A percentile compares a stretch with the other conserved stretches of the same genome.
These are phyloP conservation scores for Microthlaspi erraticum DNA, from an alignment of 345 rosid species.

Conservation along the genomic window DNA sequence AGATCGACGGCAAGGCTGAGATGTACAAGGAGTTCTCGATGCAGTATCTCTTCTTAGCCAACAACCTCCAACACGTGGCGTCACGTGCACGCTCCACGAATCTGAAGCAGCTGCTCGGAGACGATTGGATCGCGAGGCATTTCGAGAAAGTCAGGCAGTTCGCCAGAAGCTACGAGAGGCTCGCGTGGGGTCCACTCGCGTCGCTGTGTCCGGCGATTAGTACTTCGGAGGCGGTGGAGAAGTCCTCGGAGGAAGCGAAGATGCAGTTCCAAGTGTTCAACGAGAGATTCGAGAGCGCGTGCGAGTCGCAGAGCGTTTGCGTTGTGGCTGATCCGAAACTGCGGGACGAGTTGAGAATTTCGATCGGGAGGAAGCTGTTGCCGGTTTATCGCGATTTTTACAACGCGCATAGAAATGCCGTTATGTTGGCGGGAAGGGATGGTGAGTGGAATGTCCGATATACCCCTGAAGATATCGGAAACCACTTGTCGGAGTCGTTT, in stretches of 20 bases:
- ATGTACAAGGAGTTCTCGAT: constrained; percentile 57
- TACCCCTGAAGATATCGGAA: constrained; percentile 69
- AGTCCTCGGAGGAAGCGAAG: constrained; percentile 48
- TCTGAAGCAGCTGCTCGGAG: constrained; percentile 57
- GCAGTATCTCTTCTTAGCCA: constrained; percentile 71
- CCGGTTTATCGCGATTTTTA: constrained; percentile 61
- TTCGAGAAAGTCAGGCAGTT: constrained; percentile 59
- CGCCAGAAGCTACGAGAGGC: constrained; percentile 56
- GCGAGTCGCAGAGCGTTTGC: constrained; percentile 53
- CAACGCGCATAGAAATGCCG: constrained; percentile 44
- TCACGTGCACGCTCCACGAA: constrained; percentile 57
- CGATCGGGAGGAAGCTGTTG: constrained; percentile 50
- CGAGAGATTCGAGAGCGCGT: constrained; percentile 61
- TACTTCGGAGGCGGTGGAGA: constrained; percentile 43
- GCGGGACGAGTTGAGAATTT: constrained; percentile 59
- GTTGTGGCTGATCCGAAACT: constrained; percentile 58
- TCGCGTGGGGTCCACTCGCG: constrained; percentile 59
- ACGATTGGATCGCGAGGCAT: constrained; percentile 61
- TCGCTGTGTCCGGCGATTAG: constrained; percentile 50
- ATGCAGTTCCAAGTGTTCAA: constrained; percentile 54
- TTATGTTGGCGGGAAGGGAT: constrained; percentile 40
- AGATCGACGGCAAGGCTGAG: constrained; percentile 66
- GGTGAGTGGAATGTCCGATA: constrained; percentile 48
- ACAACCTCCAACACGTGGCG: constrained; percentile 66
- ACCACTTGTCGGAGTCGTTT: constrained; percentile 56